Percentiles rank a stretch among this genome's conserved stretches.
Evolutionary conservation across 148 eudicot genomes (phyloP).

Genomic region (Diospyros kaki): DNA sequence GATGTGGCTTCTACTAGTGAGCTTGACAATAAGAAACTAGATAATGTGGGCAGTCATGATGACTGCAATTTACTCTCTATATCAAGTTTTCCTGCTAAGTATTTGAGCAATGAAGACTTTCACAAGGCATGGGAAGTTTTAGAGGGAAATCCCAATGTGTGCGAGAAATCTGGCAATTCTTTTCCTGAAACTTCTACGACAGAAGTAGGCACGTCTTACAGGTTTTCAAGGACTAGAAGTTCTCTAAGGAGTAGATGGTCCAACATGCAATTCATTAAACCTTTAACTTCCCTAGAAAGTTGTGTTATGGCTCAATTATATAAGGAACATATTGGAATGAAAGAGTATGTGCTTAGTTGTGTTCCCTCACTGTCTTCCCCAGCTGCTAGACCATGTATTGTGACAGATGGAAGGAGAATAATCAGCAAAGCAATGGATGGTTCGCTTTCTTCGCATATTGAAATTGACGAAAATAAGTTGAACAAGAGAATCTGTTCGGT

Average conservation of each 20-base stretch:
- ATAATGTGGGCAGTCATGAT: background rate
- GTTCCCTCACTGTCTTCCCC: slow-evolving; percentile 42
- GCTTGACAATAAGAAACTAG: slow-evolving; percentile 21
- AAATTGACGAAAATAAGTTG: slow-evolving; percentile 19
- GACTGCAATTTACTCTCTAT: slow-evolving; percentile 21
- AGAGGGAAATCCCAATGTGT: slow-evolving; percentile 22
- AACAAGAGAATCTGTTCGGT: slow-evolving; percentile 21
- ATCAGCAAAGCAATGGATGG: slow-evolving; percentile 42
- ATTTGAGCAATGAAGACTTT: slow-evolving; percentile 17
- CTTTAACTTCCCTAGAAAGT: slow-evolving; percentile 72
- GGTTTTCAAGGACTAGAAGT: slow-evolving; percentile 33
- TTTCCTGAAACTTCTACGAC: slow-evolving; percentile 27
- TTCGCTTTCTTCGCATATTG: slow-evolving; percentile 20
- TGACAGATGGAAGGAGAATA: slow-evolving; percentile 66
- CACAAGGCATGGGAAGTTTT: slow-evolving; percentile 21
- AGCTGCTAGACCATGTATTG: slow-evolving; percentile 59
- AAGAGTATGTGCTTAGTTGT: slow-evolving; percentile 38
- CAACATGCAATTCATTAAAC: slow-evolving; percentile 45
- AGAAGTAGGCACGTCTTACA: slow-evolving; percentile 33
- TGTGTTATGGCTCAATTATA: slow-evolving; percentile 82
- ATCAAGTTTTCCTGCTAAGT: slow-evolving; percentile 21
- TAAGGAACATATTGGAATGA: slow-evolving; percentile 43
- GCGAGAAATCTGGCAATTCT: slow-evolving; percentile 19
- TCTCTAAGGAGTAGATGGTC: slow-evolving; percentile 39
- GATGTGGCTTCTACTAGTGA: slow-evolving; percentile 31